phyloP scores from a whole-genome alignment of 2,329 filamentous ascomycete species.

The Leptographium wingfieldii region DNA sequence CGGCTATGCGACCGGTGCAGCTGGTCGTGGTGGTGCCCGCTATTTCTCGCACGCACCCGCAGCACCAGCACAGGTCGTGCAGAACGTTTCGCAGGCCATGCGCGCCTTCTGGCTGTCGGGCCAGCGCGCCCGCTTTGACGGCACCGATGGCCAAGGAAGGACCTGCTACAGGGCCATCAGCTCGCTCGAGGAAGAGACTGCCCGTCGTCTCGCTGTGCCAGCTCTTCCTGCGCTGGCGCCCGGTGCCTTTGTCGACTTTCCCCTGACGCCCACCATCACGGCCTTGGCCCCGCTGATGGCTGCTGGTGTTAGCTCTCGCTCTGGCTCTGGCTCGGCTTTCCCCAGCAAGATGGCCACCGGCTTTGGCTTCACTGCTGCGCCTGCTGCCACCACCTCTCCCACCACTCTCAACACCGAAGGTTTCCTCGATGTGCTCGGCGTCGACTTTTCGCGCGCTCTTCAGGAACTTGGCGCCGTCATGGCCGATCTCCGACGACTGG shows the following conservation, averaged over 20 bases:
- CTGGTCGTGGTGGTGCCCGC: constrained; percentile 59
- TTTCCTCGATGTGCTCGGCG: constrained; percentile 71
- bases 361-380: neutral
- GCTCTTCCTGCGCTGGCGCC: constrained; percentile 17
- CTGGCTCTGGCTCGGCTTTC: neutral
- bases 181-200: constrained; percentile 58
- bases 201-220: constrained; percentile 48
- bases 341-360: neutral
- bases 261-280: constrained; percentile 78
- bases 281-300: constrained; percentile 58
- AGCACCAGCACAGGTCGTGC: constrained; percentile 76
- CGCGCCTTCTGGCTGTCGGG: constrained; percentile 88
- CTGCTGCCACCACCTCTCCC: constrained; percentile 29
- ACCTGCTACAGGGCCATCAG: constrained; percentile 71
- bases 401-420: constrained; percentile 68
- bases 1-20: constrained; percentile 65
- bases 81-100: constrained; percentile 89
- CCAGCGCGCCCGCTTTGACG: constrained; percentile 78
- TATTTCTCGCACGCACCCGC: constrained; percentile 87
- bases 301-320: neutral
- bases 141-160: constrained; percentile 58
- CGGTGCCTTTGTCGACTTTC: constrained; percentile 81
- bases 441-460: constrained; percentile 77
- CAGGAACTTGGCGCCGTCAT: constrained; percentile 71
- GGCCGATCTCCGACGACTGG: constrained; percentile 68